Evolutionary conservation across 179 eudicot genomes (phyloP), one percentile per base, ranked within the genome.

Genomic region (Beta macrorhiza): DNA sequence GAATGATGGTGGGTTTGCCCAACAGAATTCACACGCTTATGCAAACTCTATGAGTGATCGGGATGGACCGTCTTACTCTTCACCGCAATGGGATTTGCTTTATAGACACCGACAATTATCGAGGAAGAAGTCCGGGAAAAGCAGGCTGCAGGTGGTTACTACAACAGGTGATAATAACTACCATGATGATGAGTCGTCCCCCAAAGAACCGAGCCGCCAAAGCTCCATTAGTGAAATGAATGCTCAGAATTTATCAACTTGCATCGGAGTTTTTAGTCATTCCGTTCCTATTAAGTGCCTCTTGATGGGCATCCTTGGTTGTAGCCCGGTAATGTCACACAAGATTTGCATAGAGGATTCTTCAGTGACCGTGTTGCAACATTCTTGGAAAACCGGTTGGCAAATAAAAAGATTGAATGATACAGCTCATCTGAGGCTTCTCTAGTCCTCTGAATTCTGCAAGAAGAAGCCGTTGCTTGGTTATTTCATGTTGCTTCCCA

Each of bases 381-480:
- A 92, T 88, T 90, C 97, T 0, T 91, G 94, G 97, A 94, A 87
- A 88, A 85, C 82, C 10, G 99, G 98, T 7, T 96, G 99, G 99
- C 98, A 94, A 89, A 91, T 96, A 20, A 96, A 94, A 86, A 88
- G 97, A 86, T 78, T 94, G 88, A 96, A 96, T 22, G 99, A 96
- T 83, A 92, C 95, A 29, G 88, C 97, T 47, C 99, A 96, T 87
- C 89, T 96, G 47, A 89, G 97, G 90, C 98, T 96, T 82, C 89
- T 95, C 64, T 95, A 86, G 84, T 63, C 15, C 32, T 69, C 22
- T 6, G 14, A 68, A 4, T 55, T 65, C 57, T 58, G 77, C 44
- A 14, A 19, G 67, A 17, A 67, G 15, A 59, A 76, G 75, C 57
- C 64, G 57, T 57, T 37, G 15, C 49, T 57, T 57, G 22, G 77